phyloP scores from a whole-genome alignment of 495 filamentous ascomycete genomes.

The Aspergillus kassunensis region DNA sequence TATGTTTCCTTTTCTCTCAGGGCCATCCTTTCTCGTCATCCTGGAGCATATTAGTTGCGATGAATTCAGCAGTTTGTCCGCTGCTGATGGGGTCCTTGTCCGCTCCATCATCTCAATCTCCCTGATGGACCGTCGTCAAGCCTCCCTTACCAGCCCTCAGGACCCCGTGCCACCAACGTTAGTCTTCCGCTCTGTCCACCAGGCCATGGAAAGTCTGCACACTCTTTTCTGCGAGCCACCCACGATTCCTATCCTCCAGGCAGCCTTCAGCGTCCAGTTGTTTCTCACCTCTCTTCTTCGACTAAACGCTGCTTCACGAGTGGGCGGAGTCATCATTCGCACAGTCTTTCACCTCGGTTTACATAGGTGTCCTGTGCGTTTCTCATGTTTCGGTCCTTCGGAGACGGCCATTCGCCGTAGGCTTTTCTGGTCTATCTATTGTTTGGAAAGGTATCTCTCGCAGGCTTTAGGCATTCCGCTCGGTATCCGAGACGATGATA shows the following conservation, averaged over 20 bases:
- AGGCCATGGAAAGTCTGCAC: conserved; percentile 35
- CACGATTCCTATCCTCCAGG: conserved; percentile 38
- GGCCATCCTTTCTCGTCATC: conserved; percentile 34
- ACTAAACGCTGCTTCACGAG: conserved; percentile 45
- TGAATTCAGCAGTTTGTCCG: conserved; percentile 20
- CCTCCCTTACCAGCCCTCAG: conserved; percentile 12
- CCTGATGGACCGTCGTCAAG: conserved; percentile 31
- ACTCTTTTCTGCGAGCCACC: conserved; percentile 33
- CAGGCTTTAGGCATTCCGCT: conserved; percentile 49
- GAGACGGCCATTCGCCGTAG: conserved; percentile 40
- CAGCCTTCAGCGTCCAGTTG: conserved; percentile 41
- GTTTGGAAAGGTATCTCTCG: conserved; percentile 45
- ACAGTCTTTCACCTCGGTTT: conserved; percentile 46
- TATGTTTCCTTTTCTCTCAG: conserved; percentile 44
- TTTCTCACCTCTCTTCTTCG: conserved; percentile 45
- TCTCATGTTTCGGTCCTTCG: conserved; percentile 32
- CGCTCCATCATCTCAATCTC: conserved; percentile 47
- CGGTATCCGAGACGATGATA: conserved; percentile 47
- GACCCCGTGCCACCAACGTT: conserved; percentile 28
- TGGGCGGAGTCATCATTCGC: conserved; percentile 44
- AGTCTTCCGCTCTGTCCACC: conserved; percentile 34
- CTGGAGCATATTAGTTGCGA: conserved; percentile 30
- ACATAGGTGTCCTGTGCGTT: conserved; percentile 46
- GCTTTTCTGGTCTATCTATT: conserved; percentile 51
- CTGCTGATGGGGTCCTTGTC: conserved; percentile 33